phyloP scores from a whole-genome alignment of 2,329 filamentous ascomycete species.

The Fonsecaea pedrosoi region DNA sequence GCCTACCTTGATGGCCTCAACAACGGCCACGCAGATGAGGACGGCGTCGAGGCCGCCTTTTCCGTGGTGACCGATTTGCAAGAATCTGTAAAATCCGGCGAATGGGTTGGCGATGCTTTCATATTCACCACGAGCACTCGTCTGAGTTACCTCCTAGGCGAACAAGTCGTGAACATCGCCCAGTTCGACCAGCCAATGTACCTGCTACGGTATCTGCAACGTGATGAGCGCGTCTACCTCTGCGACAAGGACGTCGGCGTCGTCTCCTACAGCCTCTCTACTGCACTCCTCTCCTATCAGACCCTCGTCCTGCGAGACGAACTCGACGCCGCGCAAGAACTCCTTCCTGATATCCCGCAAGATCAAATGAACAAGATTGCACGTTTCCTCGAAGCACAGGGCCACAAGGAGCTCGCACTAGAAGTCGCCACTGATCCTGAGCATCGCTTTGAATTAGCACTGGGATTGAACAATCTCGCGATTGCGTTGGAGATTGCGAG shows the following conservation, averaged over 20 bases:
- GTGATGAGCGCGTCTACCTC: conserved; percentile 93
- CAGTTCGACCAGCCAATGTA: conserved; percentile 98
- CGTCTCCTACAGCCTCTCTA: conserved; percentile 86
- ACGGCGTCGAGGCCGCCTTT: conserved; percentile 94
- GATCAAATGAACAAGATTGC: conserved; percentile 98
- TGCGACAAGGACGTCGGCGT: conserved; percentile 94
- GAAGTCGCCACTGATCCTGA: conserved; percentile 94
- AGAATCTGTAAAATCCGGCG: conserved; percentile 89
- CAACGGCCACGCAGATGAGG: conserved; percentile 80
- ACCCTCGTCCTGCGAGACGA: conserved; percentile 93
- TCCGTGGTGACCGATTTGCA: conserved; percentile 96
- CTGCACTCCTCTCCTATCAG: conserved; percentile 95
- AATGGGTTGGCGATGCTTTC: conserved; percentile 99
- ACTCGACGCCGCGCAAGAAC: conserved; percentile 85
- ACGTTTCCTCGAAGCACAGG: conserved; percentile 94
- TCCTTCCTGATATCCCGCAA: conserved; percentile 82
- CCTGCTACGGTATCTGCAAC: conserved; percentile 89
- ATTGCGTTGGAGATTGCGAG: conserved; percentile 85
- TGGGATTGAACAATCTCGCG: conserved; percentile 81
- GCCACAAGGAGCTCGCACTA: conserved; percentile 92
- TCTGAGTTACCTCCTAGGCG: conserved; percentile 96
- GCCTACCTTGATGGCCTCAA: conserved; percentile 85
- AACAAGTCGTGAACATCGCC: conserved; percentile 96
- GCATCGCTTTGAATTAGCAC: conserved; percentile 92
- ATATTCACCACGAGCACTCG: conserved; percentile 98